These are phyloP conservation scores for Fusarium falciforme DNA, from an alignment of 2,329 filamentous ascomycete genomes.

Conservation along the genomic window DNA sequence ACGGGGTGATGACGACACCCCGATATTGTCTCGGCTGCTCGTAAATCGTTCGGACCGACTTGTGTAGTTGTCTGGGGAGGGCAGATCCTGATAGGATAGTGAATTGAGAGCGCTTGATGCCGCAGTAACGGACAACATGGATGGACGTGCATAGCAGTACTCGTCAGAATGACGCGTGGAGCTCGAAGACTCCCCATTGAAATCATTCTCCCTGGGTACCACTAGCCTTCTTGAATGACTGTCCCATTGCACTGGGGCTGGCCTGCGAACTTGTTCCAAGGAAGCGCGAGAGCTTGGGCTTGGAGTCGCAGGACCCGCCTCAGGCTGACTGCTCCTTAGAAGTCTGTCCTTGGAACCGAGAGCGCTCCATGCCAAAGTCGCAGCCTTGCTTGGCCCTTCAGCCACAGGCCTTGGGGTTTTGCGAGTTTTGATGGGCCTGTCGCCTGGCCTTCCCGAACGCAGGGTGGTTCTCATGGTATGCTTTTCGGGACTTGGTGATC, in stretches of 20 bases:
- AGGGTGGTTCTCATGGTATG: conserved; percentile 72
- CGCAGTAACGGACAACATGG: conserved; percentile 65
- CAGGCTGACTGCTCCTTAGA: conserved; percentile 41
- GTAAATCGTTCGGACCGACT: conserved; percentile 31
- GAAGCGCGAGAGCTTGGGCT: conserved; percentile 39
- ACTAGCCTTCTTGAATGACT: conserved; percentile 66
- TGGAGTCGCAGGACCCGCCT: conserved; percentile 34
- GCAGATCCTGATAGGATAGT: conserved; percentile 41
- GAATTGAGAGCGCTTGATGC: conserved; percentile 66
- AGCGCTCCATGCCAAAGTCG: conserved; percentile 70
- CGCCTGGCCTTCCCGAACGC: conserved; percentile 59
- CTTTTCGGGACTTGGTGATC: conserved; percentile 69
- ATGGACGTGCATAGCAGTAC: conserved; percentile 51
- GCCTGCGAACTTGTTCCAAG: conserved; percentile 49
- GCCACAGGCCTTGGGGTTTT: conserved; percentile 55
- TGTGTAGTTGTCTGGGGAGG: conserved; percentile 27
- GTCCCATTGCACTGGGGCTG: conserved; percentile 62
- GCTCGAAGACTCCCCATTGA: conserved; percentile 45
- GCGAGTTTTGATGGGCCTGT: conserved; percentile 56
- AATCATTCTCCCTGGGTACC: conserved; percentile 50
- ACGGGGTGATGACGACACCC: conserved; percentile 21
- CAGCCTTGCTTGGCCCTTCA: conserved; percentile 72
- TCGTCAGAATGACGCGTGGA: conserved; percentile 55
- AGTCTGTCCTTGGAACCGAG: conserved; percentile 55
- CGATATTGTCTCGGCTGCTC: conserved; percentile 10